phyloP scores from a whole-genome alignment of 2,329 filamentous ascomycete genomes.

The Venturia asperata region DNA sequence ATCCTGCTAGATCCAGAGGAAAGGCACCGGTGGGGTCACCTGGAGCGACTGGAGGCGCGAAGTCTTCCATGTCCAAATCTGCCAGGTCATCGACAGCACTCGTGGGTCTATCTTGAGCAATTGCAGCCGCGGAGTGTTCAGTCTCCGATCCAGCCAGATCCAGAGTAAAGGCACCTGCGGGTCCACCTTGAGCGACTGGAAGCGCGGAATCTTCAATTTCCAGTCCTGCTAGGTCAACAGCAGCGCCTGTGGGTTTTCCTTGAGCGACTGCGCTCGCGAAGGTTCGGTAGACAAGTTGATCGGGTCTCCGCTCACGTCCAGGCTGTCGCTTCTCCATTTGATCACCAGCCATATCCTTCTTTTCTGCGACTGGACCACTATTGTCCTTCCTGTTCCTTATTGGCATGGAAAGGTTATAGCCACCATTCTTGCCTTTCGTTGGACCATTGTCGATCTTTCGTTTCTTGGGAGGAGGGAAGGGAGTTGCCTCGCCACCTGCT shows the following conservation, averaged over 20 bases:
- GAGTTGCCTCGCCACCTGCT: neutral
- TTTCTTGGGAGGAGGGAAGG: neutral
- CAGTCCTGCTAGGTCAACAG: neutral
- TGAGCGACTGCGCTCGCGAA: neutral
- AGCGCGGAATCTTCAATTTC: neutral
- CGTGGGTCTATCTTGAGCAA: neutral
- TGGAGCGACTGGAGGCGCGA: too few relatives aligned
- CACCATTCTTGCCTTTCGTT: neutral
- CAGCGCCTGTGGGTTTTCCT: neutral
- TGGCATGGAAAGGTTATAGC: neutral
- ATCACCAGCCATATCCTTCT: neutral
- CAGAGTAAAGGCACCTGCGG: neutral
- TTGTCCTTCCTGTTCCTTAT: neutral
- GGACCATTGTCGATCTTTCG: neutral
- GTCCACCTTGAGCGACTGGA: too few relatives aligned
- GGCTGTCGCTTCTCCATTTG: neutral
- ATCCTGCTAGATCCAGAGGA: neutral
- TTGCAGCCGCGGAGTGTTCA: neutral
- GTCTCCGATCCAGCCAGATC: neutral
- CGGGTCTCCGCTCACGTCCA: neutral
- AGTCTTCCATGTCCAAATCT: neutral
- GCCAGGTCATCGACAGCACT: neutral
- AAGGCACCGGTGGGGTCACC: neutral
- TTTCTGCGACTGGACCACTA: neutral
- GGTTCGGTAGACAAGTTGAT: neutral